These are phyloP conservation scores for Claviceps capensis DNA, from an alignment of 2,329 filamentous ascomycete genomes.

Conservation along the genomic window DNA sequence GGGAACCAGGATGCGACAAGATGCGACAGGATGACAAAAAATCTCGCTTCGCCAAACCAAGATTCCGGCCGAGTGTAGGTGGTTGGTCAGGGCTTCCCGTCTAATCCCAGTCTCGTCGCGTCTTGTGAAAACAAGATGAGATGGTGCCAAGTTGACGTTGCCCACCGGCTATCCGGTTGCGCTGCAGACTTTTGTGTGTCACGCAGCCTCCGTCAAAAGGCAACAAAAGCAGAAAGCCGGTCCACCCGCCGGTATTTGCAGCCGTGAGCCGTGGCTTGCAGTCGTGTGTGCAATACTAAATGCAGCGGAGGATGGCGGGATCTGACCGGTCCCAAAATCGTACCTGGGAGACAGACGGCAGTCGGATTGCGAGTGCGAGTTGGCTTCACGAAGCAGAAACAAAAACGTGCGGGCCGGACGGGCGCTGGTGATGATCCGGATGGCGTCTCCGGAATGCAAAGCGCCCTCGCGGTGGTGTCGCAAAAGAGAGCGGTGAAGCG, in stretches of 20 bases:
- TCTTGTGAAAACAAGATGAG: slow-evolving; percentile 3
- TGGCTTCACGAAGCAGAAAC: not conserved
- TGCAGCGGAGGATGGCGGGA: not conserved
- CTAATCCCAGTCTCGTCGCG: too few relatives aligned
- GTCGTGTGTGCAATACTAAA: not conserved
- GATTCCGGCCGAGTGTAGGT: slow-evolving; percentile 1
- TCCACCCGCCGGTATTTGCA: not conserved
- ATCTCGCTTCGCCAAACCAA: slow-evolving; percentile 8
- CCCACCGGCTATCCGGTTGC: slow-evolving; percentile 11
- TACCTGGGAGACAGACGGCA: not conserved
- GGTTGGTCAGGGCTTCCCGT: slow-evolving; percentile 5
- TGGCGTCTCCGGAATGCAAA: not conserved
- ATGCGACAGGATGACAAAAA: slow-evolving; percentile 7
- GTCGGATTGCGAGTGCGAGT: not conserved
- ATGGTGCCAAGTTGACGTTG: slow-evolving; percentile 8
- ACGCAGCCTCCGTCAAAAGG: slow-evolving; percentile 5
- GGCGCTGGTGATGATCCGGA: not conserved
- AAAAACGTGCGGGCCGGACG: not conserved
- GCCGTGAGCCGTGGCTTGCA: not conserved
- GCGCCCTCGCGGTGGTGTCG: not conserved
- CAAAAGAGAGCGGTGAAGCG: not conserved
- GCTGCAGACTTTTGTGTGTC: slow-evolving; percentile 12
- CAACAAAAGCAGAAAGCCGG: not conserved
- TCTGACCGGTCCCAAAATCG: not conserved
- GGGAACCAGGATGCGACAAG: slow-evolving; percentile 4